Conservation (phyloP, 1,284 basidiomycete genomes). For the Apiotrichum akiyoshidainum region DNA sequence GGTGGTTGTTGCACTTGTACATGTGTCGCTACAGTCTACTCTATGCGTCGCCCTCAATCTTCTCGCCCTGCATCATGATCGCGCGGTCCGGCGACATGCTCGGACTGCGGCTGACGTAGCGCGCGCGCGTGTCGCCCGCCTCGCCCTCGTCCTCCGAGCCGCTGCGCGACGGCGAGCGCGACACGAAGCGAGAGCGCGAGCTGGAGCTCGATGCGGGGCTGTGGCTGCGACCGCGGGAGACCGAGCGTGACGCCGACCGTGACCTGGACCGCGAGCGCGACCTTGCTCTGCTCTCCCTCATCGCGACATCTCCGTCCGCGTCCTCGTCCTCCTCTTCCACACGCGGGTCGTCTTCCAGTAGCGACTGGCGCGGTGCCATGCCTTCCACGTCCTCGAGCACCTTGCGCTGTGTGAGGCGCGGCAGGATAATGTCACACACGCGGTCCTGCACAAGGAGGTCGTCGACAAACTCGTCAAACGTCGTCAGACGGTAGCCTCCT, state of each 20-base stretch:
- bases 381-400: slow-evolving; percentile 90
- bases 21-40: neutral
- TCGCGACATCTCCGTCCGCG: slow-evolving; percentile 15
- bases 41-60: slow-evolving; percentile 43
- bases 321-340: slow-evolving; percentile 21
- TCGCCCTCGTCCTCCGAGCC: slow-evolving; percentile 28
- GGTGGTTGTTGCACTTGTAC: no score
- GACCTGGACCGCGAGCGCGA: slow-evolving; percentile 21
- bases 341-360: slow-evolving; percentile 52
- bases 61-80: slow-evolving; percentile 14
- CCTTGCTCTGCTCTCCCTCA: slow-evolving; percentile 14
- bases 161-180: slow-evolving; percentile 46
- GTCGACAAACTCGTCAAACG: slow-evolving; percentile 91
- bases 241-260: slow-evolving; percentile 27
- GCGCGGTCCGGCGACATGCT: slow-evolving; percentile 49
- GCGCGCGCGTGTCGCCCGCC: slow-evolving; percentile 39
- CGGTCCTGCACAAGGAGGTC: slow-evolving; percentile 80
- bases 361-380: slow-evolving; percentile 73
- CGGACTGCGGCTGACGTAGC: slow-evolving; percentile 44
- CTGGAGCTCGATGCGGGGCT: slow-evolving; percentile 8
- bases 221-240: slow-evolving; percentile 11
- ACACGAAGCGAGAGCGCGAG: slow-evolving; percentile 37
- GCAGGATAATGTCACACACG: slow-evolving; percentile 94
- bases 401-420: slow-evolving; percentile 78
- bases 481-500: slow-evolving; percentile 71